Base-by-base conservation (phyloP, 2,329 filamentous ascomycete species). In the Sporothrix euskadiensis region DNA sequence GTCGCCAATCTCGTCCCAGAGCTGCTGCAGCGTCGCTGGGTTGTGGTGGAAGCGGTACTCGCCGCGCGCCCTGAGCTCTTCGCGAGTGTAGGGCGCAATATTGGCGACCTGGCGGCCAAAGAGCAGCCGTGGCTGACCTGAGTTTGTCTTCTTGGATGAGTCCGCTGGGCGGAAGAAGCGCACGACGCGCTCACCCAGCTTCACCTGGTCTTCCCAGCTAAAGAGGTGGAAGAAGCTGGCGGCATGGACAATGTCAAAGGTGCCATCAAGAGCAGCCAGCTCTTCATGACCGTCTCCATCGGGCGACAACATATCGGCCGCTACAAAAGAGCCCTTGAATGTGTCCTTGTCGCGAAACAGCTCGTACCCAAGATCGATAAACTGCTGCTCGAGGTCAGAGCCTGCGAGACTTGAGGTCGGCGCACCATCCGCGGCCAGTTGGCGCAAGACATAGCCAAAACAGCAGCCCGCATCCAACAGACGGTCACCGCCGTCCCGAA, bases 371-470 rank as follows among this genome's bases (percentile, higher is more conserved):
- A 81, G 74, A 16, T 80, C 77, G 54, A 82, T 76, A 74, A 81
- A 82, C 9, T 77, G 78, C 2, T 73, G 75, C 1, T 78, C 76
- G 22, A 85, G 76, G 73, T 85, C 83, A 16, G 79, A 78, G 32
- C 83, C 83, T 65, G 78, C 79, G 0, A 84, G 78, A 44, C 82
- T 82, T 35, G 79, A 75, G 2, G 80, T 74, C 2, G 83, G 83
- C 2, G 78, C 82, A 5, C 83, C 83, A 68, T 83, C 82, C 56
- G 74, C 66, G 19, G 81, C 80, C 12, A 85, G 78, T 73, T 83
- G 82, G 26, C 84, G 82, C 63, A 85, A 79, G 56, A 83, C 82
- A 61, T 85, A 83, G 12, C 83, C 83, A 72, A 85, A 81, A 75
- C 83, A 84, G 78, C 83, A 85, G 9, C 82, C 83, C 71, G 82